Percentiles rank a stretch among this genome's conserved stretches.
Evolutionary conservation across 2,329 filamentous ascomycete genomes (phyloP).

Genomic region (Cercospora zeina): DNA sequence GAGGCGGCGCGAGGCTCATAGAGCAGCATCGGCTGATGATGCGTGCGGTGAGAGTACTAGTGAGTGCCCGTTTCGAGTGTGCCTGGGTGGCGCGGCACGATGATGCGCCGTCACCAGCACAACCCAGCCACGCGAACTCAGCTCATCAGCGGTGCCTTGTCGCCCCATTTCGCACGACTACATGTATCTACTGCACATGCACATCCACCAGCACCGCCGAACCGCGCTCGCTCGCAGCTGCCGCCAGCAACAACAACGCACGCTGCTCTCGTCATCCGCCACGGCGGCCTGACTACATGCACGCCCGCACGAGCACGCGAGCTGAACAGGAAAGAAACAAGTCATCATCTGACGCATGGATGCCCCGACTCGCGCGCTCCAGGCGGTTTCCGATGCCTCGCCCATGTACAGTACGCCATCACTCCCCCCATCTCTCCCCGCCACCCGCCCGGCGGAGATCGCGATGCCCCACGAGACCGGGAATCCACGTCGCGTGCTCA

Average conservation of each 20-base stretch:
- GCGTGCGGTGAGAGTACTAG: not conserved
- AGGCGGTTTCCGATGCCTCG: not conserved
- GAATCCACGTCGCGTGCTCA: not conserved
- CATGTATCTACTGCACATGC: too few relatives aligned
- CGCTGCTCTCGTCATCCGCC: constrained; percentile 1
- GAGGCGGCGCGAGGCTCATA: not conserved
- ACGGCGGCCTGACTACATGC: not conserved
- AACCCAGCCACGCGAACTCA: not conserved
- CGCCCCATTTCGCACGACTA: not conserved
- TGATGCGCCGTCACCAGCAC: not conserved
- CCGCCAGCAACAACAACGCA: not conserved
- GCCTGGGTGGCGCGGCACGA: not conserved
- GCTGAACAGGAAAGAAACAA: not conserved
- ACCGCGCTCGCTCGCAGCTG: not conserved
- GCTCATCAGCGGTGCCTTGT: too few relatives aligned
- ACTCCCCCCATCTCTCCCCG: not conserved
- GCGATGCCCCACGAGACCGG: not conserved
- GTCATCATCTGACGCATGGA: constrained; percentile 2
- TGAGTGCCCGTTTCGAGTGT: not conserved
- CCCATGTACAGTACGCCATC: too few relatives aligned
- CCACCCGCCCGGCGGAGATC: not conserved
- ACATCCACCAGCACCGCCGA: not conserved
- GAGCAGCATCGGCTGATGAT: not conserved
- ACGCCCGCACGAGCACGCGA: constrained; percentile 7
- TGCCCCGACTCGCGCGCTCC: not conserved